A percentile compares a stretch with the other conserved stretches of the same genome.
These are phyloP conservation scores for Leucogyrophana mollusca DNA, from an alignment of 768 basidiomycete genomes.

Conservation along the genomic window DNA sequence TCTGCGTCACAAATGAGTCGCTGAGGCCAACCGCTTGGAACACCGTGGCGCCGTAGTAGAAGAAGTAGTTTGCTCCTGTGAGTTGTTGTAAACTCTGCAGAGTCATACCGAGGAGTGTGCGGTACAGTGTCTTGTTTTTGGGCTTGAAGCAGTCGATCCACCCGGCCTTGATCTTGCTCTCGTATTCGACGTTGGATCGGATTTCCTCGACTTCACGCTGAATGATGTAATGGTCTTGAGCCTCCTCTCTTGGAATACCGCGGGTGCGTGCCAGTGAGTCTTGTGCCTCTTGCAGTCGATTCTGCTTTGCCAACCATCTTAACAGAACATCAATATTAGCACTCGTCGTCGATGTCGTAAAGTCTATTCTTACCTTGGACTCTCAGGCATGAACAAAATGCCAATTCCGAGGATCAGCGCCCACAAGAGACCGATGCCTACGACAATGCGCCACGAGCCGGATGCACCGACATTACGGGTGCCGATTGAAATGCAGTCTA, in stretches of 20 bases:
- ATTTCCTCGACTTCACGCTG: constrained; percentile 57
- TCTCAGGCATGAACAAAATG: constrained; percentile 71
- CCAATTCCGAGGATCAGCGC: constrained; percentile 59
- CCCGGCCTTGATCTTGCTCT: constrained; percentile 43
- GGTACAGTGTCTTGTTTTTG: constrained; percentile 56
- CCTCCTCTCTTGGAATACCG: constrained; percentile 43
- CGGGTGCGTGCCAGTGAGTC: constrained; percentile 46
- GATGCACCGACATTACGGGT: constrained; percentile 47
- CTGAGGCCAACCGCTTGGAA: constrained; percentile 65
- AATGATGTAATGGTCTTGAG: constrained; percentile 40
- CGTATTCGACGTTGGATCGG: constrained; percentile 45
- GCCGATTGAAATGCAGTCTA: constrained; percentile 70
- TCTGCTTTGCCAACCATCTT: constrained; percentile 57
- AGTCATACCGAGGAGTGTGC: constrained; percentile 61
- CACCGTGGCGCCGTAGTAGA: constrained; percentile 65
- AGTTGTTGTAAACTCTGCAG: constrained; percentile 74
- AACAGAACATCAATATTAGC: constrained; percentile 2
- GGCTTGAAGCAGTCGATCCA: constrained; percentile 72
- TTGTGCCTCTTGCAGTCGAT: constrained; percentile 47
- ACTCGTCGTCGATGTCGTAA: no score
- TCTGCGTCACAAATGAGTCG: constrained; percentile 70
- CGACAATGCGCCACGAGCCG: constrained; percentile 60
- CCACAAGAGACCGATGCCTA: constrained; percentile 64
- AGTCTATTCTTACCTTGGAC: constrained; percentile 49
- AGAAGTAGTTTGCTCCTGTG: constrained; percentile 70